Base-by-base conservation (phyloP, 805 yeast genomes). In the Candida palmyrensis region DNA sequence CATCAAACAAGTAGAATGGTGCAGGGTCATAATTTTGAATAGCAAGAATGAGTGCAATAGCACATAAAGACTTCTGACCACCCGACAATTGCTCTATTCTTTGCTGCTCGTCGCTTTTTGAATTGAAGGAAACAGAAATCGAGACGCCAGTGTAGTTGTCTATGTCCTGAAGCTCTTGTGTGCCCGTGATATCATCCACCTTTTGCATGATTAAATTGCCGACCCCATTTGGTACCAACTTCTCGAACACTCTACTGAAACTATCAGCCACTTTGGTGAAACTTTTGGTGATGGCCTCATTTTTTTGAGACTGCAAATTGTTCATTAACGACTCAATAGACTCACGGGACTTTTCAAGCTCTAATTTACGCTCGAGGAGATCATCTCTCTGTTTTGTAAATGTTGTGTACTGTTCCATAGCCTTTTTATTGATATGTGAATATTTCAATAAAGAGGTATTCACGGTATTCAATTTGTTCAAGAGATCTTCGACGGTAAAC, bases 1-100 rank as follows among this genome's bases (percentile, higher is more conserved):
- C 98, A 58, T 92, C 98, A 57, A 92, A 90, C 29, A 92, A 59
- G 53, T 92, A 92, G 55, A 92, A 92, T 30, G 97, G 97, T 6
- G 97, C 97, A 8, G 97, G 97, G 46, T 92, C 97, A 43, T 94
- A 86, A 50, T 75, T 78, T 62, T 92, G 98, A 39, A 90, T 86
- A 3, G 98, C 97, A 37, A 92, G 69, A 43, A 92, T 89, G 32
- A 92, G 71, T 0, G 97, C 89, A 45, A 92, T 78, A 1, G 98
- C 97, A 66, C 97, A 89, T n/a, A 92, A 65, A 0, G 97, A 84
- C 54, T 90, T 90, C 51, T 92, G 98, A 8, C 98, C 98, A 25
- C 98, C 98, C 1, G 96, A 86, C 12, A 92, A 66, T 53, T 89
- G 97, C 53, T 87, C 95, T 36, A 90, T 81, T 40, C 84, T 71